A percentile compares a stretch with the other conserved stretches of the same genome.
These are phyloP conservation scores for Penicillium occitanis DNA, from an alignment of 2,329 filamentous ascomycete genomes.

Conservation along the genomic window DNA sequence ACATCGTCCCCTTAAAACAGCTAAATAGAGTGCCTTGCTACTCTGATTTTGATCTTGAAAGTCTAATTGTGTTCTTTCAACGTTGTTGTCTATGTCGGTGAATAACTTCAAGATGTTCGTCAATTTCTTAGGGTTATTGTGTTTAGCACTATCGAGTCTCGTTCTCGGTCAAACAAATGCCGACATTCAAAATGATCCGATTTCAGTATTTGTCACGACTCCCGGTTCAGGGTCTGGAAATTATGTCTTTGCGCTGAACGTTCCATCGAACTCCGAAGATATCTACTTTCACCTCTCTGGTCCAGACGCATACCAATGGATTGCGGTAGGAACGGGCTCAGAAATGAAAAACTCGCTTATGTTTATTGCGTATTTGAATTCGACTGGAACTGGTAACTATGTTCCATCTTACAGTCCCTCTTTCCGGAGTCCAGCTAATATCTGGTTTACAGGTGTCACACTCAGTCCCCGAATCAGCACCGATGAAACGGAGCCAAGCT, in stretches of 20 bases:
- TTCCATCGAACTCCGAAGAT: constrained; percentile 27
- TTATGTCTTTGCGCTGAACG: constrained; percentile 28
- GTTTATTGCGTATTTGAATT: constrained; percentile 24
- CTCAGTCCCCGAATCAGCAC: constrained; percentile 26
- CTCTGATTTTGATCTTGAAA: not conserved
- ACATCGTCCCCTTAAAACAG: not conserved
- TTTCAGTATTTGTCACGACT: constrained; percentile 24
- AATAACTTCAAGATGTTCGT: not conserved
- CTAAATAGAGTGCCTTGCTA: not conserved
- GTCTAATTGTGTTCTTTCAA: too few relatives aligned
- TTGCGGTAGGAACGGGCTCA: constrained; percentile 26
- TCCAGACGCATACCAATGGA: constrained; percentile 28
- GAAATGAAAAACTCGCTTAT: constrained; percentile 27
- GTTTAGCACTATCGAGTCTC: not conserved
- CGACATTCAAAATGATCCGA: constrained; percentile 2
- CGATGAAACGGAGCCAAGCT: constrained; percentile 25
- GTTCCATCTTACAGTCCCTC: not conserved
- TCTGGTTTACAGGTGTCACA: constrained; percentile 22
- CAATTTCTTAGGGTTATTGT: not conserved
- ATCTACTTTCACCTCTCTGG: constrained; percentile 30
- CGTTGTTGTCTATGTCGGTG: not conserved
- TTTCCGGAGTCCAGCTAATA: not conserved
- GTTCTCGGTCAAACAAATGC: not conserved
- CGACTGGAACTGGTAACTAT: constrained; percentile 21
- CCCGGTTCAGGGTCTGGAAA: constrained; percentile 20